Conservation (phyloP, 345 rosid species). For the Kandelia obovata region DNA sequence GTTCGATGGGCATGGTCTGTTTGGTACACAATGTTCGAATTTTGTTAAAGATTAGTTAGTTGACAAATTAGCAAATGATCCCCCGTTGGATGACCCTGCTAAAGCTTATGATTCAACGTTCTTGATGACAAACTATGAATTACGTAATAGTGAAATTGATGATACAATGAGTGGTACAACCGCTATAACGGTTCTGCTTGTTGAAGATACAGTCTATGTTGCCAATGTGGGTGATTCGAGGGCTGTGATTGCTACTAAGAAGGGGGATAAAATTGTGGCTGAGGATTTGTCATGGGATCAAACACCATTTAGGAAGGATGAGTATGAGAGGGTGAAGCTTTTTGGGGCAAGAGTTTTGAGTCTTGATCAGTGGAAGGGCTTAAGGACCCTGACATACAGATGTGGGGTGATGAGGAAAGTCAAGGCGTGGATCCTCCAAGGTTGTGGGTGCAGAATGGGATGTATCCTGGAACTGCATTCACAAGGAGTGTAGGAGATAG, state of each 20-base stretch:
- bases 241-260: constrained; percentile 74
- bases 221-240: constrained; percentile 98
- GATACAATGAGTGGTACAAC: constrained; percentile 95
- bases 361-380: constrained; percentile 89
- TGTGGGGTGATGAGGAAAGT: constrained; percentile 86
- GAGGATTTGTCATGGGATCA: constrained; percentile 85
- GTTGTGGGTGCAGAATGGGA: constrained; percentile 85
- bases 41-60: constrained; percentile 73
- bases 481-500: constrained; percentile 86
- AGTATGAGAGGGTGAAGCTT: constrained; percentile 79
- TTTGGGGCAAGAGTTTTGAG: constrained; percentile 91
- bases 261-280: constrained; percentile 54
- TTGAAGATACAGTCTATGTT: constrained; percentile 73
- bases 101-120: constrained; percentile 69
- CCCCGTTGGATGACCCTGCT: constrained; percentile 59
- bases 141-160: constrained; percentile 71
- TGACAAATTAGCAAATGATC: constrained; percentile 57
- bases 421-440: constrained; percentile 93
- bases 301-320: constrained; percentile 92
- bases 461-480: constrained; percentile 94
- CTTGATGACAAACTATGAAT: constrained; percentile 52
- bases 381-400: constrained; percentile 76
- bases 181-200: constrained; percentile 79
- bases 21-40: constrained; percentile 70
- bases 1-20: constrained; percentile 85